phyloP scores from a whole-genome alignment of 306 rosid genomes.

The Mimosa pudica region DNA sequence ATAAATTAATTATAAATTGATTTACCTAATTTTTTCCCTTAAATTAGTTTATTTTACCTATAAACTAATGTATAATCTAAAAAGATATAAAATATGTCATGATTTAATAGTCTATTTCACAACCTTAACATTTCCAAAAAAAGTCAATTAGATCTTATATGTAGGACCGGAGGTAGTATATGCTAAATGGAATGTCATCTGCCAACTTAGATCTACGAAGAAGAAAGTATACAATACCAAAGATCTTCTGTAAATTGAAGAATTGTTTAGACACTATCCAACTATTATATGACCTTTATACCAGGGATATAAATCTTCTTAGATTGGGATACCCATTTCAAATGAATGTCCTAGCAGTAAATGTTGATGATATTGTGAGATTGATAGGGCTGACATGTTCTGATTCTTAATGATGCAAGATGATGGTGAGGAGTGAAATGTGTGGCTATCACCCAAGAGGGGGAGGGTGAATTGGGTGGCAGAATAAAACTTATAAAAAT shows the following conservation, averaged over 20 bases:
- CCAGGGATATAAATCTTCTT: constrained; percentile 41
- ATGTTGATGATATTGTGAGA: constrained; percentile 39
- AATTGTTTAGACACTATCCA: constrained; percentile 38
- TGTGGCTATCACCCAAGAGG: too few species aligned
- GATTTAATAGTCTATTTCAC: too few species aligned
- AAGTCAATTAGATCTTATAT: not conserved
- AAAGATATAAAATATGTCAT: too few species aligned
- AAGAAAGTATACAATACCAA: constrained; percentile 21
- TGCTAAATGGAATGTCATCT: too few species aligned
- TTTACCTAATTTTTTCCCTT: too few species aligned
- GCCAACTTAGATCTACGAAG: too few species aligned
- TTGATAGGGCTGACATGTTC: constrained; percentile 29
- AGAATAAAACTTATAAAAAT: too few species aligned
- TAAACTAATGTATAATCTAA: too few species aligned
- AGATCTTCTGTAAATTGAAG: constrained; percentile 45
- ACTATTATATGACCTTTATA: constrained; percentile 47
- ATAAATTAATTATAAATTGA: too few species aligned
- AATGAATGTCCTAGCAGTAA: constrained; percentile 38
- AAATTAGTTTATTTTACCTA: too few species aligned
- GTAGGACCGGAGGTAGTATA: constrained; percentile 42
- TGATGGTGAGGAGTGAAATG: constrained; percentile 27
- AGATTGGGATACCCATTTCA: constrained; percentile 35
- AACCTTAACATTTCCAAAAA: too few species aligned
- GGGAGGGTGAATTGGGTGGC: too few species aligned
- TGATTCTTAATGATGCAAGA: constrained; percentile 37